A percentile compares a stretch with the other conserved stretches of the same genome.
Conservation (phyloP, 2,329 filamentous ascomycete species). For the Aspergillus sp. region DNA sequence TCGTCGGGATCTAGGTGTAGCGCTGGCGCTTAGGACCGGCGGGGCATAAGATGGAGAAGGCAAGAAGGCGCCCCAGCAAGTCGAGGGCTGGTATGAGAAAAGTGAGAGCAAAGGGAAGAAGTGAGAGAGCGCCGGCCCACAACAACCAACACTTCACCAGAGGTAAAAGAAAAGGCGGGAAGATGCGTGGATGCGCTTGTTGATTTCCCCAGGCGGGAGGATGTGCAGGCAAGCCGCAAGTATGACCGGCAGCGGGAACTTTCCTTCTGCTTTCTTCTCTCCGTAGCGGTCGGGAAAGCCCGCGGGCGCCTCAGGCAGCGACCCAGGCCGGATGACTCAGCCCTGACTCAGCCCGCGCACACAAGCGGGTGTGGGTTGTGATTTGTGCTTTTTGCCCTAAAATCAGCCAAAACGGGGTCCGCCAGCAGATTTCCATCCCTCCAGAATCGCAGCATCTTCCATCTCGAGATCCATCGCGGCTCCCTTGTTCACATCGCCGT, state of each 20-base stretch:
- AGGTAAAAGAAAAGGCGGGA: slow-evolving; percentile 7
- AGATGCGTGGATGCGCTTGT: slow-evolving; percentile 16
- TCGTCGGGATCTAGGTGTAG: slow-evolving; percentile 23
- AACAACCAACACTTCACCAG: slow-evolving; percentile 15
- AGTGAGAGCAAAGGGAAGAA: slow-evolving; percentile 11
- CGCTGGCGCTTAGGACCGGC: slow-evolving; percentile 41
- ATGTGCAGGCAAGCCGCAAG: not conserved
- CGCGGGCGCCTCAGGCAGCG: not conserved
- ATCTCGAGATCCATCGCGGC: slow-evolving; percentile 17
- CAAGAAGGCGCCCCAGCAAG: slow-evolving; percentile 1
- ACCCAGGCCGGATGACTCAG: slow-evolving; percentile 10
- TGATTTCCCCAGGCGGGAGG: not conserved
- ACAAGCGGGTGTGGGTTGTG: slow-evolving; percentile 30
- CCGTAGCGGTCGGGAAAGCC: not conserved
- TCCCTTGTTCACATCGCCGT: slow-evolving; percentile 24
- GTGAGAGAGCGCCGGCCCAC: slow-evolving; percentile 16
- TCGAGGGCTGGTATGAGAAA: not conserved
- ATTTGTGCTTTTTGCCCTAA: slow-evolving; percentile 37
- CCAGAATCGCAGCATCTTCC: slow-evolving; percentile 26
- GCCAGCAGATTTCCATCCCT: slow-evolving; percentile 32
- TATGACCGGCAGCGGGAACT: slow-evolving; percentile 4
- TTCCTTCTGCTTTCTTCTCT: not conserved
- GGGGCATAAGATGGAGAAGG: slow-evolving; percentile 30
- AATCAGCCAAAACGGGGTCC: slow-evolving; percentile 24
- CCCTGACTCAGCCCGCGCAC: slow-evolving; percentile 32